A percentile compares a stretch with the other conserved stretches of the same genome.
Evolutionary conservation across 495 filamentous ascomycete genomes (phyloP).

Genomic region (Aspergillus nanangensis): DNA sequence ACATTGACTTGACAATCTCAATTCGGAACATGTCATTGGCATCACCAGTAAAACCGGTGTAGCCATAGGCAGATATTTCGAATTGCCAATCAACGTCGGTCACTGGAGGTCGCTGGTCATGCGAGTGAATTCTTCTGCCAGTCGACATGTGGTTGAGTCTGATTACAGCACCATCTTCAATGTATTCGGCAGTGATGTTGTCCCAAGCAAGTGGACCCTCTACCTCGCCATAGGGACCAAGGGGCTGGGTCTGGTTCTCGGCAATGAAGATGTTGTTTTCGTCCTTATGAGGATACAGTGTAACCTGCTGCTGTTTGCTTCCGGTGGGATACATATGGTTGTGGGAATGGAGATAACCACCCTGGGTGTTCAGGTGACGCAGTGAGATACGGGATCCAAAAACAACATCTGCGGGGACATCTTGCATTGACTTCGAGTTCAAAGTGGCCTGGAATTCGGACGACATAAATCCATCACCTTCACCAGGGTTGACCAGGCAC

Average conservation of each 20-base stretch:
- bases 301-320: constrained; percentile 98
- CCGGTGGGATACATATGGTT: constrained; percentile 95
- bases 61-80: constrained; percentile 96
- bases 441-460: constrained; percentile 97
- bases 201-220: constrained; percentile 83
- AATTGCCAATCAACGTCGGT: constrained; percentile 98
- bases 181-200: constrained; percentile 57
- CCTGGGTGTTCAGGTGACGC: constrained; percentile 94
- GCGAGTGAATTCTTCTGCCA: constrained; percentile 87
- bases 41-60: constrained; percentile 94
- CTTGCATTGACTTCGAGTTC: constrained; percentile 93
- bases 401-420: constrained; percentile 86
- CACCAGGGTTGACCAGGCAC: constrained; percentile 88
- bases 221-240: constrained; percentile 71
- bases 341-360: constrained; percentile 96
- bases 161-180: constrained; percentile 76
- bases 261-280: constrained; percentile 93
- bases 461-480: constrained; percentile 99
- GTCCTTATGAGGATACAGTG: constrained; percentile 97
- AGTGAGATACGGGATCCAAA: constrained; percentile 82
- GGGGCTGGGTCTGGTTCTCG: constrained; percentile 93
- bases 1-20: constrained; percentile 89
- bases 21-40: constrained; percentile 94
- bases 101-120: constrained; percentile 94
- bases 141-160: constrained; percentile 80